phyloP scores from a whole-genome alignment of 2,329 filamentous ascomycete genomes.

The Colletotrichum spaethianum region DNA sequence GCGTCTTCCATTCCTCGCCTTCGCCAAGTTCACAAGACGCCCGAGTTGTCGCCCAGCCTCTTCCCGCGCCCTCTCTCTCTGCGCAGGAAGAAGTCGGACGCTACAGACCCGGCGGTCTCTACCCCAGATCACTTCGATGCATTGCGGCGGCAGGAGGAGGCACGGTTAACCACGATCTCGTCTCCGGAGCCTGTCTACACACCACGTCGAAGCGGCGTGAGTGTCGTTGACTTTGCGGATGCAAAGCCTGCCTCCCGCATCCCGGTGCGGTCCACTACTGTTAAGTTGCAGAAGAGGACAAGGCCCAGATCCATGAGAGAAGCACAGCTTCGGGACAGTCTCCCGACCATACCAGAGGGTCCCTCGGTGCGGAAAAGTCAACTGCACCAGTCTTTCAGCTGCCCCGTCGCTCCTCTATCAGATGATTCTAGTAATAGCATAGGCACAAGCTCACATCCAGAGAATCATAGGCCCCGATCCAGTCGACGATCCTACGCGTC shows the following conservation, averaged over 20 bases:
- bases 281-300: slow-evolving; percentile 66
- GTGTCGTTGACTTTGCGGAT: slow-evolving; percentile 9
- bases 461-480: slow-evolving; percentile 59
- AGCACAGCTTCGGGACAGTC: slow-evolving; percentile 53
- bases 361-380: slow-evolving; percentile 60
- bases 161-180: slow-evolving; percentile 40
- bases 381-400: slow-evolving; percentile 52
- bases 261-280: slow-evolving; percentile 51
- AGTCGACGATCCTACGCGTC: slow-evolving; percentile 66
- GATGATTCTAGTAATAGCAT: slow-evolving; percentile 17
- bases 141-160: slow-evolving; percentile 57
- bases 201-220: slow-evolving; percentile 14
- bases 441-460: slow-evolving; percentile 58
- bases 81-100: slow-evolving; percentile 38
- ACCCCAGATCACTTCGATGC: slow-evolving; percentile 53
- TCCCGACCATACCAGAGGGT: slow-evolving; percentile 68
- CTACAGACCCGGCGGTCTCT: slow-evolving; percentile 45
- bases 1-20: slow-evolving; percentile 36
- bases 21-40: slow-evolving; percentile 39
- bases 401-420: slow-evolving; percentile 42
- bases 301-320: slow-evolving; percentile 47
- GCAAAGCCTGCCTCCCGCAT: slow-evolving; percentile 44
- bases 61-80: slow-evolving; percentile 45
- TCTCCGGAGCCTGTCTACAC: slow-evolving; percentile 24
- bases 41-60: slow-evolving; percentile 41